Conservation (phyloP, 1,284 basidiomycete genomes). For the Cerrena zonata region DNA sequence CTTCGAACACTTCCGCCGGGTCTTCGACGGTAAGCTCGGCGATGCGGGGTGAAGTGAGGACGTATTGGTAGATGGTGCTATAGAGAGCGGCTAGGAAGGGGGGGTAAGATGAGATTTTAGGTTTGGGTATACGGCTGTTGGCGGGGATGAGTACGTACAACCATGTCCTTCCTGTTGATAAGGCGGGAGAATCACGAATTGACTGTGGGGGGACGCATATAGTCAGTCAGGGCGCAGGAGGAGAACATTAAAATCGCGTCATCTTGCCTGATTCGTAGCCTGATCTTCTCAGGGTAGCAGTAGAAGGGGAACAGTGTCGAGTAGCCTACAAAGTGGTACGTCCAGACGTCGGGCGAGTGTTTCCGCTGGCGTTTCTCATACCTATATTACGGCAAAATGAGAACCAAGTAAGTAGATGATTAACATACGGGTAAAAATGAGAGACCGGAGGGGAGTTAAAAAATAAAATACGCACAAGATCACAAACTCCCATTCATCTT, state of each 20-base stretch:
- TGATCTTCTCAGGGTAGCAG: slow-evolving; percentile 83
- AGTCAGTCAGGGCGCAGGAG: background rate
- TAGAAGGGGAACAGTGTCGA: slow-evolving; percentile 91
- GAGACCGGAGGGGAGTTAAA: background rate
- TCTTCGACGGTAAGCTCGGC: slow-evolving; percentile 95
- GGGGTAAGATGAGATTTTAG: no score
- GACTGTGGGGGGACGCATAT: background rate
- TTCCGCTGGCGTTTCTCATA: slow-evolving; percentile 77
- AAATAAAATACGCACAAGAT: slow-evolving; percentile 53
- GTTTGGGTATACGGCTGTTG: background rate
- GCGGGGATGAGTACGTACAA: slow-evolving; percentile 52
- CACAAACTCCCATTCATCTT: slow-evolving; percentile 85
- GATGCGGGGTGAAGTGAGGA: slow-evolving; percentile 61
- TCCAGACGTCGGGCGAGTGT: slow-evolving; percentile 40
- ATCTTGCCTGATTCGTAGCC: slow-evolving; percentile 85
- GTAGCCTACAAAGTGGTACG: slow-evolving; percentile 90
- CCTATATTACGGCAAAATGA: slow-evolving; percentile 41
- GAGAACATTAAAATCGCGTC: slow-evolving; percentile 33
- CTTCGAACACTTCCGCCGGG: slow-evolving; percentile 93
- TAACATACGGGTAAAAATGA: no score
- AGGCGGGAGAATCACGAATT: slow-evolving; percentile 65
- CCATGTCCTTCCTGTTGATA: slow-evolving; percentile 89
- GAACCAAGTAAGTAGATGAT: background rate
- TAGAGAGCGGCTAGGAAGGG: slow-evolving; percentile 72
- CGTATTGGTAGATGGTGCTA: slow-evolving; percentile 77